Evolutionary conservation across 441 rosid genomes (phyloP).

Genomic region (Euphorbia schlechtendalii): DNA sequence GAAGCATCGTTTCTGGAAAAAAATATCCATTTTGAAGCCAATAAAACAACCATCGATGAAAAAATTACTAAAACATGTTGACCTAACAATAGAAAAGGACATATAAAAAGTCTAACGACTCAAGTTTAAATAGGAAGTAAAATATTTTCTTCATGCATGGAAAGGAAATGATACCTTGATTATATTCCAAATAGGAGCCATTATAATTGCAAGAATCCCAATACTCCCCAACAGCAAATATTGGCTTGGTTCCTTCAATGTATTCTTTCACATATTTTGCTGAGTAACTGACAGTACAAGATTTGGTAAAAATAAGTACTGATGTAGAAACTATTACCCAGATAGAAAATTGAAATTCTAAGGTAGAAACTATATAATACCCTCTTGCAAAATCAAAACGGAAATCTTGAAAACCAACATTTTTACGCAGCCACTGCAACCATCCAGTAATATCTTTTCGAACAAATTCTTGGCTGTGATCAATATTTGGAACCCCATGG

Average conservation of each 20-base stretch:
- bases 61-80: background rate
- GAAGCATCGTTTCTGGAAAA: no score
- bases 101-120: background rate
- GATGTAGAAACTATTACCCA: conserved; percentile 1
- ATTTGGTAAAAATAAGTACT: conserved; percentile 13
- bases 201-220: conserved; percentile 93
- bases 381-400: conserved; percentile 94
- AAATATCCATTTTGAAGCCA: background rate
- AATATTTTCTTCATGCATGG: background rate
- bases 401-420: conserved; percentile 81
- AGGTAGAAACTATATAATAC: conserved; percentile 38
- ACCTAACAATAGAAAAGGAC: background rate
- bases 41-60: conserved; percentile 1
- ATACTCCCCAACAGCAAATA: conserved; percentile 78
- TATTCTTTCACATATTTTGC: conserved; percentile 75
- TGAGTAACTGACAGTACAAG: conserved; percentile 48
- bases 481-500: conserved; percentile 86
- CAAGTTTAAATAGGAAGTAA: no score
- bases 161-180: conserved; percentile 53
- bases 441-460: conserved; percentile 70
- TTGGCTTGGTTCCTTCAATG: conserved; percentile 76
- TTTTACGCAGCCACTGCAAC: conserved; percentile 71
- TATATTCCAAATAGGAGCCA: conserved; percentile 55
- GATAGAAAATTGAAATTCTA: conserved; percentile 10
- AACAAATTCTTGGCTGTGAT: conserved; percentile 80